Base-by-base conservation (phyloP, 2,329 filamentous ascomycete genomes). In the Verticillium zaregamsianum region DNA sequence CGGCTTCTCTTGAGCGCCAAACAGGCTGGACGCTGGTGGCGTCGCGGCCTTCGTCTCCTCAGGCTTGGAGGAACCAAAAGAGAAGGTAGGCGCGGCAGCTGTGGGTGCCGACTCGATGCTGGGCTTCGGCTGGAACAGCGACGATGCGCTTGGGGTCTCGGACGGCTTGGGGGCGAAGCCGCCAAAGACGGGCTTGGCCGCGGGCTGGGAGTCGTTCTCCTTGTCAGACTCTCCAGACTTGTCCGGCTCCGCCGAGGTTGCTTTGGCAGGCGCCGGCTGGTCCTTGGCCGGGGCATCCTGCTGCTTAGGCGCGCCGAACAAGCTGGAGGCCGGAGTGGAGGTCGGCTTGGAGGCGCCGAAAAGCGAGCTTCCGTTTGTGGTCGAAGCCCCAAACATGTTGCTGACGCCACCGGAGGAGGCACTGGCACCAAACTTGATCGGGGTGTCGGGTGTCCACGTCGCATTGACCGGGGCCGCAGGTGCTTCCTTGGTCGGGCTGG, bases 371-470 rank as follows among this genome's bases (percentile, higher is more conserved):
- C 71, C 66, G 57, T 70, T 69, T 39, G 67, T 68, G 32, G 72
- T 67, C 60, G 60, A 66, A 66, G 59, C 66, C 54, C 63, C 56
- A 61, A 73, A 56, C 60, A 63, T 33, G 32, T 37, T 54, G 28
- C 45, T 14, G 55, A 61, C 69, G 12, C 71, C 61, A 17, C 54
- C 58, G 20, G 72, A 59, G 28, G 72, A 59, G 8, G 71, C 68
- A 58, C 70, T 64, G 54, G 77, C 72, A 14, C 77, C 78, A 68
- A 86, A 86, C 68, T 85, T 86, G 70, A 87, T 83, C 2, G 84
- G 83, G 1, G 73, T 78, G 61, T 77, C 74, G 9, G 78, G 74
- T 49, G 76, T 81, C 81, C 81, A 83, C 0, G 79, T 82, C 56
- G 82, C 77, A 66, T 82, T 77, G 23, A 69, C 66, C 1, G 74